Conservation (phyloP, 305 asterid genomes). For the Stenogyne calaminthoides region DNA sequence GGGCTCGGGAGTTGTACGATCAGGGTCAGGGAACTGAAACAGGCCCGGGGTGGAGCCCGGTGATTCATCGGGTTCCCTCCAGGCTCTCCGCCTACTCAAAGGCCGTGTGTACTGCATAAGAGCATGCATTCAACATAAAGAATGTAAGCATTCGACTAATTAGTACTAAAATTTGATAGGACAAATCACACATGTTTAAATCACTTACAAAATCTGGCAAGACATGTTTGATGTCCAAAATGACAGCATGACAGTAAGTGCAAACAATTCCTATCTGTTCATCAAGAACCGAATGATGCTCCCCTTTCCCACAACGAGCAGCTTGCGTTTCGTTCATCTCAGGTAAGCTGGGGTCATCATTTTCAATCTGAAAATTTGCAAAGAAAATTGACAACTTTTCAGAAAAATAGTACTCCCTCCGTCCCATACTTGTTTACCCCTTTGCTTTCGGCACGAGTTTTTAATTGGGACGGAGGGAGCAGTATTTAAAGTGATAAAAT, state of each 20-base stretch:
- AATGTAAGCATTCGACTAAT: not conserved
- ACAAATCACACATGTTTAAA: not conserved
- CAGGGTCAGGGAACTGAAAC: slow-evolving; percentile 30
- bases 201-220: slow-evolving; percentile 70
- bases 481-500: too few species aligned
- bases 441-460: too few species aligned
- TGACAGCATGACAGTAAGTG: slow-evolving; percentile 43
- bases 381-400: not conserved
- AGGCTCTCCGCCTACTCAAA: slow-evolving; percentile 26
- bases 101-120: slow-evolving; percentile 42
- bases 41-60: slow-evolving; percentile 6
- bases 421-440: too few species aligned
- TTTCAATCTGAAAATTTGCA: slow-evolving; percentile 38
- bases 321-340: slow-evolving; percentile 34
- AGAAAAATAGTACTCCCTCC: too few species aligned
- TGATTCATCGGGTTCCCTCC: slow-evolving; percentile 32
- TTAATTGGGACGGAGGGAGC: too few species aligned
- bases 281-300: slow-evolving; percentile 51
- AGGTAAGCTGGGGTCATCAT: slow-evolving; percentile 14
- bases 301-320: slow-evolving; percentile 53
- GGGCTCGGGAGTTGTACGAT: slow-evolving; percentile 3
- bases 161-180: not conserved
- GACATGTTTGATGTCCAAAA: slow-evolving; percentile 57
- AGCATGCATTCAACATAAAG: too few species aligned
- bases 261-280: slow-evolving; percentile 72